These are phyloP conservation scores for Lanmaoa rubissima DNA, from an alignment of 768 basidiomycete species.

Conservation along the genomic window DNA sequence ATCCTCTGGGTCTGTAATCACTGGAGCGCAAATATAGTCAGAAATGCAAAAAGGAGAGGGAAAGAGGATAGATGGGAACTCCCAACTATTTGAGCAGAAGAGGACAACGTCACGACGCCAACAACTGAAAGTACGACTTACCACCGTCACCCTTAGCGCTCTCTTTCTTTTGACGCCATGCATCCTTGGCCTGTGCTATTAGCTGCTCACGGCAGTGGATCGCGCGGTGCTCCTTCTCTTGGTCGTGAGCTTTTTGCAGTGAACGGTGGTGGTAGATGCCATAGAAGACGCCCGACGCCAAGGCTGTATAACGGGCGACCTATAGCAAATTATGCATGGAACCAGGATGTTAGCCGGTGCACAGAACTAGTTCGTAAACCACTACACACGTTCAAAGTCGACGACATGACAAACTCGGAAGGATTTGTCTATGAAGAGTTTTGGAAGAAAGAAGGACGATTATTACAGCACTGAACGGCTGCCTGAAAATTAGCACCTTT, in stretches of 20 bases:
- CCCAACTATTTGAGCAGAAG: background rate
- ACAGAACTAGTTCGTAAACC: background rate
- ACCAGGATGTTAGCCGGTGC: conserved; percentile 1
- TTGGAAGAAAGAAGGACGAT: conserved; percentile 12
- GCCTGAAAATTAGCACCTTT: background rate
- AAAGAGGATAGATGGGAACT: background rate
- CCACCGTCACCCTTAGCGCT: conserved; percentile 49
- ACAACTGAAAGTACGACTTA: conserved; percentile 38
- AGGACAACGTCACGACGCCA: background rate
- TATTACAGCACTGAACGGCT: conserved; percentile 18
- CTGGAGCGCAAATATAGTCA: conserved; percentile 40
- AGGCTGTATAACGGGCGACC: conserved; percentile 94
- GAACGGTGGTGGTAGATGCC: conserved; percentile 92
- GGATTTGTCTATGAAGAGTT: conserved; percentile 9
- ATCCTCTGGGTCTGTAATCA: conserved; percentile 92
- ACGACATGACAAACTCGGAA: conserved; percentile 50
- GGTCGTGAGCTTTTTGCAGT: conserved; percentile 77
- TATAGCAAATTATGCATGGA: conserved; percentile 30
- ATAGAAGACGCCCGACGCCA: conserved; percentile 83
- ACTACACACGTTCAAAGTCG: conserved; percentile 72
- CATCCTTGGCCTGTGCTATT: conserved; percentile 84
- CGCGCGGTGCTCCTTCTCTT: conserved; percentile 71
- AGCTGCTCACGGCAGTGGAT: conserved; percentile 72
- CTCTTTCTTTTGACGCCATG: conserved; percentile 80
- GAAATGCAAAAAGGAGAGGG: background rate